Evolutionary conservation across 73 alveolate species (phyloP).

Genomic region (Tetrahymena thermophila): DNA sequence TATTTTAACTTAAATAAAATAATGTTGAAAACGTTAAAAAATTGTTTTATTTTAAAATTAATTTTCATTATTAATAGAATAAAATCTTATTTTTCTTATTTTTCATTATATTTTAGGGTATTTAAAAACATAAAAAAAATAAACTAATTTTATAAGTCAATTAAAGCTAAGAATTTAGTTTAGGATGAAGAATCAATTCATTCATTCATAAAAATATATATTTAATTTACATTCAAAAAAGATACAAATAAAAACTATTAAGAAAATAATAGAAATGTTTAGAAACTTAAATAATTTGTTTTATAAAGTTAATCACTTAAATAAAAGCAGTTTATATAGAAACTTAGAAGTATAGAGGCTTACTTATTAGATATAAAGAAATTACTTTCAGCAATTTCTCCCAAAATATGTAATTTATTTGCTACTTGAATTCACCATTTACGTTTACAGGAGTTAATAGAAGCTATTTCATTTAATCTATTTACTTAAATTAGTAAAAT

Average conservation of each 20-base stretch:
- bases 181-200: too few relatives aligned
- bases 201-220: too few relatives aligned
- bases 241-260: not conserved
- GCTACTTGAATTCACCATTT: not conserved
- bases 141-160: too few relatives aligned
- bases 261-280: not conserved
- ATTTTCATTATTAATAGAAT: too few relatives aligned
- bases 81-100: too few relatives aligned
- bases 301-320: not conserved
- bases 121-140: too few relatives aligned
- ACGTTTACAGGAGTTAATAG: not conserved
- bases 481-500: not conserved
- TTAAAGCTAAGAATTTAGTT: not conserved
- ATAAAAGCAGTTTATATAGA: not conserved
- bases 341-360: not conserved
- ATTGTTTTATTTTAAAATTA: too few relatives aligned
- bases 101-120: not conserved
- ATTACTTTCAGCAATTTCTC: not conserved
- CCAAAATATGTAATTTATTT: not conserved
- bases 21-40: too few relatives aligned
- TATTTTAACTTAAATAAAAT: too few relatives aligned
- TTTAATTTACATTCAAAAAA: not conserved
- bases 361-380: not conserved
- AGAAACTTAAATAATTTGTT: not conserved
- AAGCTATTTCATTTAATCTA: not conserved